Conservation (phyloP, 2,329 filamentous ascomycete species). For the Xylaria sp. region DNA sequence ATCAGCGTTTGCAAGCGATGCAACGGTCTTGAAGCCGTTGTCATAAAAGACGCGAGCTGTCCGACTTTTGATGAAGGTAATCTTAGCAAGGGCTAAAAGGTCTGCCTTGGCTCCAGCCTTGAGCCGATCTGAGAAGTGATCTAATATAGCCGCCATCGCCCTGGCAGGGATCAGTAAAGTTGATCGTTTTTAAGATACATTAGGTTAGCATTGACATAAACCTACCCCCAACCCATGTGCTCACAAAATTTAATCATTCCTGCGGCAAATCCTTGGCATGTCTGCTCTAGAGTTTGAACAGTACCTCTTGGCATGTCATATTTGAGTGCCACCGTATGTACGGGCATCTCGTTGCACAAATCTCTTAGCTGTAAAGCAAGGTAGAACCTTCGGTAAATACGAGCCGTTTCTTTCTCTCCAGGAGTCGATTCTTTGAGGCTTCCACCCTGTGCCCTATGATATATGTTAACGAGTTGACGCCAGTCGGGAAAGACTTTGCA, state of each 20-base stretch:
- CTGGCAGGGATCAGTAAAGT: constrained; percentile 52
- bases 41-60: constrained; percentile 81
- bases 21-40: constrained; percentile 76
- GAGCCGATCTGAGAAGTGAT: constrained; percentile 80
- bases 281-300: constrained; percentile 78
- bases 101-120: constrained; percentile 78
- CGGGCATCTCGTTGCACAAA: constrained; percentile 79
- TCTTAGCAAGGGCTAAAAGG: constrained; percentile 74
- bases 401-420: constrained; percentile 68
- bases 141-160: constrained; percentile 75
- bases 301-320: constrained; percentile 76
- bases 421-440: constrained; percentile 70
- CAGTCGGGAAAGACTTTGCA: constrained; percentile 41
- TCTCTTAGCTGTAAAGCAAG: constrained; percentile 81
- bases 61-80: constrained; percentile 80
- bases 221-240: constrained; percentile 77
- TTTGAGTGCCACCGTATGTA: constrained; percentile 75
- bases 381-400: constrained; percentile 78
- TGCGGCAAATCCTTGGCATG: constrained; percentile 80
- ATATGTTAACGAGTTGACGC: constrained; percentile 31
- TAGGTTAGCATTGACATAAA: constrained; percentile 25
- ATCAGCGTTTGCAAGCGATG: constrained; percentile 75
- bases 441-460: constrained; percentile 72
- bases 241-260: constrained; percentile 85
- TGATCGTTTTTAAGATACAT: background rate